phyloP scores from a whole-genome alignment of 192 early-diverging fungal genomes.

The Coemansia sp. region DNA sequence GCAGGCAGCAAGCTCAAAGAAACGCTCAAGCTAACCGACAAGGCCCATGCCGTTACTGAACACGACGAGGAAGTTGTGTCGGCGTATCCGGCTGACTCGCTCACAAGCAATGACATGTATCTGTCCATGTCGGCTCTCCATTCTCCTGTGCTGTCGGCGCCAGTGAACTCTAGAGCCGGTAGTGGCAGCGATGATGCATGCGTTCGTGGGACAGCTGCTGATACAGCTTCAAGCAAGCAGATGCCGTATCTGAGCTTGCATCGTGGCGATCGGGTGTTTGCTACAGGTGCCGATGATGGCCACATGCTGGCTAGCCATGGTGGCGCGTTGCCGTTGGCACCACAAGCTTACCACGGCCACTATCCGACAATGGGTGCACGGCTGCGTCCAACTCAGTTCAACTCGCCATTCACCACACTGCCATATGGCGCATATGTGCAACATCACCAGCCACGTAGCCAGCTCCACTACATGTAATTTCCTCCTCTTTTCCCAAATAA shows the following conservation, averaged over 20 bases:
- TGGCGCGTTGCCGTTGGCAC: background rate
- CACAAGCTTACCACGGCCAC: background rate
- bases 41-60: background rate
- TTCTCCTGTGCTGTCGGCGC: slow-evolving; percentile 22
- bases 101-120: slow-evolving; percentile 24
- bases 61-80: slow-evolving; percentile 31
- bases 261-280: slow-evolving; percentile 12
- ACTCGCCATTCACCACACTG: slow-evolving; percentile 47
- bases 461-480: slow-evolving; percentile 5
- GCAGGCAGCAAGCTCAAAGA: slow-evolving; percentile 22
- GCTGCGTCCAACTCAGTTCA: slow-evolving; percentile 43
- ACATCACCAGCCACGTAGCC: background rate
- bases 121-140: slow-evolving; percentile 37
- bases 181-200: slow-evolving; percentile 9
- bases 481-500: background rate
- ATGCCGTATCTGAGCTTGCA: slow-evolving; percentile 43
- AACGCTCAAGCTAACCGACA: slow-evolving; percentile 3
- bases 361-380: slow-evolving; percentile 7
- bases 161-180: slow-evolving; percentile 4
- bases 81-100: slow-evolving; percentile 44
- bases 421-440: slow-evolving; percentile 44
- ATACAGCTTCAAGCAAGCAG: slow-evolving; percentile 12
- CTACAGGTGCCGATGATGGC: slow-evolving; percentile 1
- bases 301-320: background rate
- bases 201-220: background rate